These are phyloP conservation scores for Acanthamoeba castellanii DNA, from an alignment of 208 protist genomes.

Conservation along the genomic window DNA sequence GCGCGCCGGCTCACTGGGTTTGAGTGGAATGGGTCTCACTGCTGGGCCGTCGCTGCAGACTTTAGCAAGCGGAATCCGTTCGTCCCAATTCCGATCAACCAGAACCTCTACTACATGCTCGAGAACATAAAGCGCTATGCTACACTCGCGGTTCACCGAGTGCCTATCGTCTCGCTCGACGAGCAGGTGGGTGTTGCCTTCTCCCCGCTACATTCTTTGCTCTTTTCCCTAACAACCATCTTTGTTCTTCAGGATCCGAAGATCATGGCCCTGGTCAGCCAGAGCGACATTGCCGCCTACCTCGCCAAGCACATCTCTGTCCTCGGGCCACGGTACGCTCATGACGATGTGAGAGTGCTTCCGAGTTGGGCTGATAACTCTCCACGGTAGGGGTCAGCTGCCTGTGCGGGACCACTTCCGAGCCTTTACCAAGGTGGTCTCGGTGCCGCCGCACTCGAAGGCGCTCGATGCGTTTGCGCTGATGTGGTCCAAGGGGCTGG, in stretches of 20 bases:
- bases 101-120: conserved; percentile 51
- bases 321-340: not conserved
- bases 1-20: not conserved
- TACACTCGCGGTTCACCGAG: not conserved
- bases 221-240: not conserved
- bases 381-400: not conserved
- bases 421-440: not conserved
- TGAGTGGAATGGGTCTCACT: not conserved
- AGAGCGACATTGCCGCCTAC: not conserved
- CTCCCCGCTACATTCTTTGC: not conserved
- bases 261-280: not conserved
- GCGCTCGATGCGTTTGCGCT: conserved; percentile 17
- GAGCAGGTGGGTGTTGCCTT: not conserved
- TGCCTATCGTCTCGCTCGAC: not conserved
- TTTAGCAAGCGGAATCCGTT: conserved; percentile 51
- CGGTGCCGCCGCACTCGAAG: conserved; percentile 41
- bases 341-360: not conserved
- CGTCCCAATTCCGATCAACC: not conserved
- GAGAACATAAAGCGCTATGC: conserved; percentile 58
- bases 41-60: not conserved
- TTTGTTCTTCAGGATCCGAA: not conserved
- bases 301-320: conserved; percentile 40
- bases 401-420: not conserved
- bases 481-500: conserved; percentile 3
- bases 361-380: not conserved